Base-by-base conservation (phyloP, 139 green algal genomes). In the Ettlia oleoabundans region DNA sequence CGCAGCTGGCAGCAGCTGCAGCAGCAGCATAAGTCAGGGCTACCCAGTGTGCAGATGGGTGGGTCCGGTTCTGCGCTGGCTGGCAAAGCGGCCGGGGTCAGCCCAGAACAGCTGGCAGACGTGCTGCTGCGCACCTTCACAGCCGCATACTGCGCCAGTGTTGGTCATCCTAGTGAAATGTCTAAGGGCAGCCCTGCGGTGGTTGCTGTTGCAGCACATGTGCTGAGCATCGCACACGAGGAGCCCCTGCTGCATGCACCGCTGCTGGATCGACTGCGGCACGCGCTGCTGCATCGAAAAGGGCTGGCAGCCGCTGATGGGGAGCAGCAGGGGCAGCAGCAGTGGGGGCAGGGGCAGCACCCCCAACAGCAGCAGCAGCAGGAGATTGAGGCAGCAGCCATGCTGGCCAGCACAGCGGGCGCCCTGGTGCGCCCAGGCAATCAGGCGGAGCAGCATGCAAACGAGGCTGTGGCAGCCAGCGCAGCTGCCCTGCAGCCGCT, bases 221-320 rank as follows among this genome's bases (percentile, higher is more conserved):
- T 83, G 51, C 55, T 68, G 24, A 70, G 78, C 35, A 83, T 83
- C 9, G 51, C 37, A 15, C 78, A 83, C 37, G 28, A 7, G 7
- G 33, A 77, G 0, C 43, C 43, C 5, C 35, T 19, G 47, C 78
- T 83, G 78, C 78, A 83, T 28, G 33, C 13, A 1, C 65, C 78
- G 35, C n/a, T 83, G 13, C 78, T 83, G 65, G 3, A 28, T 9
- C 33, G 51, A n/a, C 35, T 83, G 65, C n/a, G 19, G 35, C 47
- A 42, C 24, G 15, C 19, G 47, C 55, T 77, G 78, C 65, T 75
- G 69, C 33, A 28, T 26, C 19, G n/a, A n/a, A n/a, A n/a, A n/a
- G n/a, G n/a, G n/a, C n/a, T n/a, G n/a, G n/a, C 69, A 5, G 69
- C 35, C 21, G 37, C 42, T 28, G 65, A 42, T 2, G 64, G 33